Percentiles rank a stretch among this genome's conserved stretches.
Conservation (phyloP, 345 rosid genomes). For the Eucalyptus caleyi region DNA sequence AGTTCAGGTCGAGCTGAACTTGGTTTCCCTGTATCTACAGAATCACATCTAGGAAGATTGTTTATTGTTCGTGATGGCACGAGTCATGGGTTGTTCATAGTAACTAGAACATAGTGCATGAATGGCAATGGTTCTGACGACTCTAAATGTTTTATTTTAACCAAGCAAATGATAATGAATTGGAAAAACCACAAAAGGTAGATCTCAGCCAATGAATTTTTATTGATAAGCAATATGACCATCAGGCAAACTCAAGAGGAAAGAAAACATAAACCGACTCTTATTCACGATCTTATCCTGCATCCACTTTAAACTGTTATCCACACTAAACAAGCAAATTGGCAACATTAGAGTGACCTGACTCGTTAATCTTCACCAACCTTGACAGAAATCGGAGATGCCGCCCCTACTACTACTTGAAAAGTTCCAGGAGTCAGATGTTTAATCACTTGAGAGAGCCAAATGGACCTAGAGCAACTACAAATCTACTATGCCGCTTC, state of each 20-base stretch:
- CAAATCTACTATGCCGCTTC: not conserved
- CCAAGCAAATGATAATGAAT: not conserved
- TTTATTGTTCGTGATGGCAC: not conserved
- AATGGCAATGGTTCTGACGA: not conserved
- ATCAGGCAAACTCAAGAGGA: not conserved
- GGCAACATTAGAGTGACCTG: not conserved
- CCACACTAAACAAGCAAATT: not conserved
- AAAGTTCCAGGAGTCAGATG: not conserved
- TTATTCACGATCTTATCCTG: not conserved
- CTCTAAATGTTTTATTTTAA: not conserved
- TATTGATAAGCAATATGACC: not conserved
- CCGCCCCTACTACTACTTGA: not conserved
- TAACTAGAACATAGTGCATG: not conserved
- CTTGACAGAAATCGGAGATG: not conserved
- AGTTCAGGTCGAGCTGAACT: not conserved
- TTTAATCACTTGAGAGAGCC: not conserved
- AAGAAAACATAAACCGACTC: not conserved
- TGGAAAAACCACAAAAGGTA: not conserved
- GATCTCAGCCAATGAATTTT: not conserved
- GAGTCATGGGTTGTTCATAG: not conserved
- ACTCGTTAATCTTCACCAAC: not conserved
- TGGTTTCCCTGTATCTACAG: not conserved
- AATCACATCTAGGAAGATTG: not conserved
- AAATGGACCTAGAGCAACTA: not conserved
- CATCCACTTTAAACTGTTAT: not conserved